Evolutionary conservation across 2,329 filamentous ascomycete species (phyloP), one percentile per base, ranked within the genome.

Genomic region (Juglanconis oblonga): DNA sequence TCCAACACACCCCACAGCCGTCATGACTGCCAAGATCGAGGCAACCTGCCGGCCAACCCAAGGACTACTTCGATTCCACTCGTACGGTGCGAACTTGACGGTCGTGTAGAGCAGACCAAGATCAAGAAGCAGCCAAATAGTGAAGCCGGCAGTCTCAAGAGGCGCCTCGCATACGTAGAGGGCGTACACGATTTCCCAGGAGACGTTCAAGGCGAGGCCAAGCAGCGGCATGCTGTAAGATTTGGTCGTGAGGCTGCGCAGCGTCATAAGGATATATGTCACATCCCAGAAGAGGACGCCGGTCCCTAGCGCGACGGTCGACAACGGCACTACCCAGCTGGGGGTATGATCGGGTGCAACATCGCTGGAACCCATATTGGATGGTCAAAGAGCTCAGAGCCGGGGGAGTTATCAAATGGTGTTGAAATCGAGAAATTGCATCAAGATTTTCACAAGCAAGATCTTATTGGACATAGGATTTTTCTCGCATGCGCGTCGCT

Each of bases 101-200:
- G 78, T 76, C 3, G 71, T 73, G 64, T 79, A 80, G 10, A 83
- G 68, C 36, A 84, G 72, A 3, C 74, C 74, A 11, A 78, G 61
- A 68, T 84, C 81, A 14, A 84, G 73, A 3, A 80, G 47, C 36
- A 84, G 72, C 81, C 81, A 83, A 53, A 77, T 62, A 0, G 63
- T 64, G 67, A 83, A 82, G 33, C 78, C 77, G 14, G 70, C 63
- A 11, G 70, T 70, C 65, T 83, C 81, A 9, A 80, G 65, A 1
- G 68, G 65, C 4, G 71, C 68, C 61, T 81, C 79, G 59, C 75
- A 72, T 14, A 83, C 77, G 63, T 73, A 79, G 31, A 81, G 69
- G 2, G 74, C 74, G 68, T 79, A 81, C 57, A 84, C 71, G 3
- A 80, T 67, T 66, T 84, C 81, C 80, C 81, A 83, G 1, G 76